These are phyloP conservation scores for Tilletiaria anomala DNA, from an alignment of 1,284 basidiomycete genomes.

Conservation along the genomic window DNA sequence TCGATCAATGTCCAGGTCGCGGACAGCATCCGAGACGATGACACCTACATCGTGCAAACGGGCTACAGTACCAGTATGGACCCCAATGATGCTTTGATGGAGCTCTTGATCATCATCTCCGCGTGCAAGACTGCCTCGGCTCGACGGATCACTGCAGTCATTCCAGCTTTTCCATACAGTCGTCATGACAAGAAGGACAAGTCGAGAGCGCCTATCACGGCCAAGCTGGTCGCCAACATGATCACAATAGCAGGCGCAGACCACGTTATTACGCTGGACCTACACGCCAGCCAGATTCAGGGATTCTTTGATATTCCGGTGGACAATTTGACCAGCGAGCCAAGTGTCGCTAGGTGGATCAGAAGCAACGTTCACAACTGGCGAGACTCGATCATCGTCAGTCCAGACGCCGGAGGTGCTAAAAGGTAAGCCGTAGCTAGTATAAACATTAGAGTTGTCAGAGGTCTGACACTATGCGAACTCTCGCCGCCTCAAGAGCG, in stretches of 20 bases:
- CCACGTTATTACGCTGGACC: slow-evolving; percentile 97
- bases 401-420: slow-evolving; percentile 92
- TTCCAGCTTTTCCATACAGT: slow-evolving; percentile 93
- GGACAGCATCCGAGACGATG: slow-evolving; percentile 86
- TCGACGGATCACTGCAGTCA: slow-evolving; percentile 89
- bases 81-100: slow-evolving; percentile 37
- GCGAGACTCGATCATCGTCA: slow-evolving; percentile 81
- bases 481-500: slow-evolving; percentile 56
- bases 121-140: slow-evolving; percentile 97
- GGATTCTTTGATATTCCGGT: slow-evolving; percentile 99
- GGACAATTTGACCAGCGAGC: slow-evolving; percentile 53
- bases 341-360: slow-evolving; percentile 46
- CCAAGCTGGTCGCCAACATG: slow-evolving; percentile 96
- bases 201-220: slow-evolving; percentile 87
- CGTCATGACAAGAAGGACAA: slow-evolving; percentile 98
- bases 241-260: slow-evolving; percentile 89
- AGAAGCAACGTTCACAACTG: slow-evolving; percentile 73
- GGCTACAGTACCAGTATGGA: slow-evolving; percentile 32
- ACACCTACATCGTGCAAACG: slow-evolving; percentile 37
- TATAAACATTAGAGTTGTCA: too few relatives aligned
- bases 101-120: slow-evolving; percentile 73
- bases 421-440: slow-evolving; percentile 76
- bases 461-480: too few relatives aligned
- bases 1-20: slow-evolving; percentile 54
- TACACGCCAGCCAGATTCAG: slow-evolving; percentile 96